Evolutionary conservation across 352 stramenopile species (phyloP).

Genomic region (Blastocystis sp.): DNA sequence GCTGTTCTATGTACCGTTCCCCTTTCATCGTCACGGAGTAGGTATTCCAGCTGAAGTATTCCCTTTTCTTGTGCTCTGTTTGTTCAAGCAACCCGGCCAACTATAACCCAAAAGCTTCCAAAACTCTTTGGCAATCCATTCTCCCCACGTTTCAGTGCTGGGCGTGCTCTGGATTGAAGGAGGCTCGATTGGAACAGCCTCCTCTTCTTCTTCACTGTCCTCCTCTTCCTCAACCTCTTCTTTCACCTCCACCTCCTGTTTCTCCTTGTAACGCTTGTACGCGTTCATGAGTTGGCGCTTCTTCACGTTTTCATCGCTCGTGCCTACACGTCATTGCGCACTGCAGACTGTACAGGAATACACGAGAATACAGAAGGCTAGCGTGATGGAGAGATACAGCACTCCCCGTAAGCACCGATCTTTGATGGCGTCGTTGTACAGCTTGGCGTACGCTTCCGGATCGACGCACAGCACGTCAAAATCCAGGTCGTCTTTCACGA

Average conservation of each 20-base stretch:
- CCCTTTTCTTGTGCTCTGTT: neutral
- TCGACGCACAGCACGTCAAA: constrained; percentile 59
- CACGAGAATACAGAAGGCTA: neutral
- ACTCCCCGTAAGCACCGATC: neutral
- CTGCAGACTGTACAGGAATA: neutral
- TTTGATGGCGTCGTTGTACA: constrained; percentile 45
- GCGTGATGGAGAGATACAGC: neutral
- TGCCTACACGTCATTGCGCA: constrained; percentile 11
- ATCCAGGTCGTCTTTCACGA: constrained; percentile 43
- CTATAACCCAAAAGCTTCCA: neutral
- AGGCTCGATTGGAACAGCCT: neutral
- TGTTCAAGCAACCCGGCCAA: neutral
- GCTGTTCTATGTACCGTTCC: neutral
- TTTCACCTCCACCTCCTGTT: neutral
- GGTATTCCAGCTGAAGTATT: neutral
- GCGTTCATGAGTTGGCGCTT: neutral
- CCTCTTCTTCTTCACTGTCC: neutral
- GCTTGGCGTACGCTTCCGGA: neutral
- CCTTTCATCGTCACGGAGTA: neutral
- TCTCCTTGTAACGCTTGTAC: neutral
- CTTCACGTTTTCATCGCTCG: constrained; percentile 22
- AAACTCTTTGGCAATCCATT: neutral
- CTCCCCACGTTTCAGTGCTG: neutral
- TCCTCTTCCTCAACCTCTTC: constrained; percentile 4
- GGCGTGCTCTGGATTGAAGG: neutral